Percentiles rank a stretch among this genome's conserved stretches.
Conservation (phyloP, 2,329 filamentous ascomycete genomes). For the Pseudopyricularia cyperi region DNA sequence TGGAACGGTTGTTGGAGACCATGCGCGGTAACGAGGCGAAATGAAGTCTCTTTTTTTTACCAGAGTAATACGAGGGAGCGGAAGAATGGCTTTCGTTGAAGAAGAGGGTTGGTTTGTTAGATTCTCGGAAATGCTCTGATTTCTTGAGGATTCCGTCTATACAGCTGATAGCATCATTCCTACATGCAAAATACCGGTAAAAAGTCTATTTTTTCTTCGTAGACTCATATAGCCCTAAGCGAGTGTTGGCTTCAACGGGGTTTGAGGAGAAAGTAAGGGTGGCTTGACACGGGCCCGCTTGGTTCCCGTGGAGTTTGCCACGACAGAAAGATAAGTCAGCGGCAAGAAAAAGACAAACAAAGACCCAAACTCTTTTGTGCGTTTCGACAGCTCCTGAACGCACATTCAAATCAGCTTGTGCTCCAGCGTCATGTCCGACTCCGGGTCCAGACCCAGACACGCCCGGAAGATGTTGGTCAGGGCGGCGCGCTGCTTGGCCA, state of each 20-base stretch:
- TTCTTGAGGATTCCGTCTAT: too few relatives aligned
- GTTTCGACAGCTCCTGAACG: neutral
- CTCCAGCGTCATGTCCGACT: slow-evolving; percentile 98
- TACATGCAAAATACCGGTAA: too few relatives aligned
- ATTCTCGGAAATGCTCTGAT: too few relatives aligned
- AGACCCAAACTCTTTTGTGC: too few relatives aligned
- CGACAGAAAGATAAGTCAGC: neutral
- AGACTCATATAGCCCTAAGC: neutral
- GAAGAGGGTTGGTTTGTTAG: too few relatives aligned
- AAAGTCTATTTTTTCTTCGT: neutral
- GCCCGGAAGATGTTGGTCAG: slow-evolving; percentile 98
- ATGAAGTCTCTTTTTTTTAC: too few relatives aligned
- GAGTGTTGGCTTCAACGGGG: neutral
- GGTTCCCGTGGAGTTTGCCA: neutral
- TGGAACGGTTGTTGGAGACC: neutral
- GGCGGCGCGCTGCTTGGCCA: slow-evolving; percentile 90
- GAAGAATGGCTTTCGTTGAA: too few relatives aligned
- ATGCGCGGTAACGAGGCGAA: neutral
- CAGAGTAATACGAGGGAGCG: too few relatives aligned
- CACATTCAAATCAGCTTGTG: slow-evolving; percentile 78
- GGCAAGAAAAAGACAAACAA: neutral
- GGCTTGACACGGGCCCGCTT: neutral
- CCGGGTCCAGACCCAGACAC: slow-evolving; percentile 89
- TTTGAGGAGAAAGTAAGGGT: neutral
- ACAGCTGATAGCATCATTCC: too few relatives aligned